Evolutionary conservation across 1,139 yeast species (phyloP).

Genomic region (Scheffersomyces lignicola): DNA sequence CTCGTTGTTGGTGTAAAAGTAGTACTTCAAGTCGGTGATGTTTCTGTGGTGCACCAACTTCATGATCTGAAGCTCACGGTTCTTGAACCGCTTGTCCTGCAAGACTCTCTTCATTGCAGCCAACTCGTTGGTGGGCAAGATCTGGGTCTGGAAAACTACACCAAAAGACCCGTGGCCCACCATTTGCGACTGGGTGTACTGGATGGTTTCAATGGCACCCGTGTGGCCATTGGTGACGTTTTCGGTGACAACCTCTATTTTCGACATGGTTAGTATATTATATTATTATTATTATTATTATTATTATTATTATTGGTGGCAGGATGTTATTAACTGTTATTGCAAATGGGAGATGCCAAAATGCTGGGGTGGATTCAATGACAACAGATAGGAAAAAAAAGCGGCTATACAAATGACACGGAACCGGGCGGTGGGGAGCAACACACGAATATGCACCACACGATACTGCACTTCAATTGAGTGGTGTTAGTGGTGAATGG

Average conservation of each 20-base stretch:
- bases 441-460: too few species aligned
- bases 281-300: too few species aligned
- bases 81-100: conserved; percentile 93
- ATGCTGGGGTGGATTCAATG: too few species aligned
- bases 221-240: conserved; percentile 75
- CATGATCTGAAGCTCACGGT: conserved; percentile 96
- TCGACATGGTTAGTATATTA: conserved; percentile 40
- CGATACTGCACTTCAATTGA: too few species aligned
- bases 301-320: too few species aligned
- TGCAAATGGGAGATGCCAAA: too few species aligned
- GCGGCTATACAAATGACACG: too few species aligned
- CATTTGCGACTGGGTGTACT: conserved; percentile 75
- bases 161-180: conserved; percentile 99
- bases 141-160: conserved; percentile 84
- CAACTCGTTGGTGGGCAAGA: conserved; percentile 69
- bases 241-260: conserved; percentile 63
- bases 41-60: conserved; percentile 83
- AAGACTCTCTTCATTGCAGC: conserved; percentile 94
- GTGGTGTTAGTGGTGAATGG: too few species aligned
- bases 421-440: too few species aligned
- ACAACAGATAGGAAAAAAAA: too few species aligned
- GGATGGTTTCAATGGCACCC: conserved; percentile 59
- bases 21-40: conserved; percentile 85
- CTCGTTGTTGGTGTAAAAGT: conserved; percentile 80
- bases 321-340: too few species aligned